A percentile compares a stretch with the other conserved stretches of the same genome.
Conservation (phyloP, 1,139 yeast genomes). For the Nadsonia starkeyi-henricii region DNA sequence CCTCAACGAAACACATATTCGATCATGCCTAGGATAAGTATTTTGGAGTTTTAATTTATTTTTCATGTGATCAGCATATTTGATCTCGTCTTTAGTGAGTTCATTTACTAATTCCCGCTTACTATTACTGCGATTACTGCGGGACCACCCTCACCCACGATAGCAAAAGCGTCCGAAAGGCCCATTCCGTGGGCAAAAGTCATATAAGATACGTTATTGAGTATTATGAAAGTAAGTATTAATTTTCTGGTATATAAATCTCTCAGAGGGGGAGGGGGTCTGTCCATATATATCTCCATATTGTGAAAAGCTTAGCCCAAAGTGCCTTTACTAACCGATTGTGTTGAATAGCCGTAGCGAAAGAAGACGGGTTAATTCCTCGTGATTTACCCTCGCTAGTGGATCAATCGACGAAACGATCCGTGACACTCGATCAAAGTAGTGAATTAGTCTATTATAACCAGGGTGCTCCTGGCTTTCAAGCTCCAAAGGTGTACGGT, state of each 20-base stretch:
- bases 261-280: too few relatives aligned
- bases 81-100: conserved; percentile 6
- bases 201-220: conserved; percentile 65
- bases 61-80: background rate
- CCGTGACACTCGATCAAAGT: background rate
- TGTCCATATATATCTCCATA: too few relatives aligned
- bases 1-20: too few relatives aligned
- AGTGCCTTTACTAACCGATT: too few relatives aligned
- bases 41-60: background rate
- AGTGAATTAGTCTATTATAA: background rate
- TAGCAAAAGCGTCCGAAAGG: conserved; percentile 71
- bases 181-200: conserved; percentile 69
- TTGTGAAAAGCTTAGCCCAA: too few relatives aligned
- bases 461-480: background rate
- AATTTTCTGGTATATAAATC: too few relatives aligned
- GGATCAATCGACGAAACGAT: background rate
- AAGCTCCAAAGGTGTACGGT: background rate
- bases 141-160: conserved; percentile 72
- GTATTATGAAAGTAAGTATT: conserved; percentile 43
- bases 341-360: conserved; percentile 14
- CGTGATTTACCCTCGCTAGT: conserved; percentile 9
- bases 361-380: conserved; percentile 17
- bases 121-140: conserved; percentile 77
- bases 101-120: conserved; percentile 3
- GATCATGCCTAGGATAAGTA: conserved; percentile 20